Evolutionary conservation across 805 yeast genomes (phyloP), one percentile per base, ranked within the genome.

Genomic region (Yamadazyma laniorum): DNA sequence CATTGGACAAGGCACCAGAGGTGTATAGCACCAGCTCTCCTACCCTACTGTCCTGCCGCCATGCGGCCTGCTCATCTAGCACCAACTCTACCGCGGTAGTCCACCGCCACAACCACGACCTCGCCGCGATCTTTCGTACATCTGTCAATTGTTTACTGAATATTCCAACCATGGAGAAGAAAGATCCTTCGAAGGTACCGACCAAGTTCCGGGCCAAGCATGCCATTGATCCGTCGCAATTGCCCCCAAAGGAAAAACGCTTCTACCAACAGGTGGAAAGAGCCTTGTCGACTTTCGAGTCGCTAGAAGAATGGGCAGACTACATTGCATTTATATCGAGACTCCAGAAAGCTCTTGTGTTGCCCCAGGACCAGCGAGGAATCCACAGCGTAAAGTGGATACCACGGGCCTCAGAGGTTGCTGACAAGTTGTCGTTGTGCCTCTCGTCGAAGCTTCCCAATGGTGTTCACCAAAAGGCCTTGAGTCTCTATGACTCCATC

Each of bases 281-380:
- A 23, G 43, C 43, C 9, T 18, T 46, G 4, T 12, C 17, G 6
- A 22, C 45, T 75, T 5, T 70, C 77, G 96, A 87, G 36, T 65
- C 85, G 2, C 83, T 89, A 1, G 85, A 80, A 22, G 99, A 93
- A 65, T 93, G 99, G 99, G 98, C 99, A 11, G 99, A 93, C 57
- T 89, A 91, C 58, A 93, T 93, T 40, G 83, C 97, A 16, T 90
- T 87, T 56, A 67, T 95, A 31, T 80, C 91, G 2, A 79, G 85
- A 43, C 72, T 95, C 5, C 79, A 80, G 42, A 86, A 88, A 56
- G 81, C 95, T 0, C 60, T 90, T 28, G 65, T 53, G 41, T 50
- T 63, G 26, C 51, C 48, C 2, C 59, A 53, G 40, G 62, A 53
- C 55, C 48, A 42, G 2, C 41, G 44, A 16, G 2, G n/a, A 9